Conservation (phyloP, 345 rosid genomes). For the Acer negundo region DNA sequence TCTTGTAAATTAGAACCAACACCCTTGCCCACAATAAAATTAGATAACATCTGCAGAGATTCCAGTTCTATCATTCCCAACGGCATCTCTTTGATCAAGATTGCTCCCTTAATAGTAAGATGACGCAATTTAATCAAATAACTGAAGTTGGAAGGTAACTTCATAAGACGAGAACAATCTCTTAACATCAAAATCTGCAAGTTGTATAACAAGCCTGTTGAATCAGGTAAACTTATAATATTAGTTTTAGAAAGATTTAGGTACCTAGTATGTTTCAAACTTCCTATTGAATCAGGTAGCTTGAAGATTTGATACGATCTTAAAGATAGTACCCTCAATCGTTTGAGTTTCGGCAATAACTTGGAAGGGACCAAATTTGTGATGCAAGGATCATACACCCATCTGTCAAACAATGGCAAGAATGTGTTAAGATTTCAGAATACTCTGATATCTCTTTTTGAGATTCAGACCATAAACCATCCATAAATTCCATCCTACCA, state of each 20-base stretch:
- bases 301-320: neutral
- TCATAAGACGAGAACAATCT: neutral
- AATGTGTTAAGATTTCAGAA: no score
- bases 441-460: no score
- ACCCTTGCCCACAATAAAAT: conserved; percentile 8
- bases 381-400: no score
- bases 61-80: neutral
- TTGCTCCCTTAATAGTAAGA: conserved; percentile 5
- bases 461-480: no score
- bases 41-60: neutral
- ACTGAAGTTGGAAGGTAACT: neutral
- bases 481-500: no score
- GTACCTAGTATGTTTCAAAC: conserved; percentile 2
- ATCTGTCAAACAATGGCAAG: no score
- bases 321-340: neutral
- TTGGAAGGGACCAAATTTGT: no score
- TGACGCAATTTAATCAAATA: neutral
- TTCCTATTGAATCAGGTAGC: neutral
- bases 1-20: neutral
- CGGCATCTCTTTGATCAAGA: neutral
- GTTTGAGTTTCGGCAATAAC: neutral
- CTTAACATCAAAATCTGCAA: conserved; percentile 1
- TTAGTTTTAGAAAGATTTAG: neutral
- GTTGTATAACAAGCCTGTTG: neutral
- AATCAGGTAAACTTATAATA: conserved; percentile 4